These are phyloP conservation scores for Metschnikowia similis DNA, from an alignment of 805 yeast species.

Conservation along the genomic window DNA sequence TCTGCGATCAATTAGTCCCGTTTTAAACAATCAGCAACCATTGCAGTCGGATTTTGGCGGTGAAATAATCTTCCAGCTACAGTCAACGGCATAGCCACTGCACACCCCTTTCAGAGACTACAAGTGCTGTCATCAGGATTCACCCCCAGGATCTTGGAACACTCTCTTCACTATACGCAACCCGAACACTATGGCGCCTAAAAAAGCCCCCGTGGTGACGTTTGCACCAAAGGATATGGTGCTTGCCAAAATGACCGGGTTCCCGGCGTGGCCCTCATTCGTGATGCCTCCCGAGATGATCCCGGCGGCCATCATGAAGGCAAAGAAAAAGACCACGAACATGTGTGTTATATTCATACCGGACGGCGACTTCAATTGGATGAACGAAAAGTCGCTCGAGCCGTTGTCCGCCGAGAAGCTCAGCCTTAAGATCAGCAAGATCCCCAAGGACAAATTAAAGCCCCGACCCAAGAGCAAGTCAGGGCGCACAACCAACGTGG, in stretches of 20 bases:
- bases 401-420: constrained; percentile 28
- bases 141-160: too few species aligned
- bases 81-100: too few species aligned
- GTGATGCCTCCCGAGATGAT: constrained; percentile 39
- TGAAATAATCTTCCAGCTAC: too few species aligned
- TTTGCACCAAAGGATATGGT: constrained; percentile 37
- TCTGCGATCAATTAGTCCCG: too few species aligned
- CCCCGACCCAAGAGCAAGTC: constrained; percentile 18
- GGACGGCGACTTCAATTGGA: constrained; percentile 44
- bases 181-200: constrained; percentile 29
- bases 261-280: constrained; percentile 49
- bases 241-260: constrained; percentile 42
- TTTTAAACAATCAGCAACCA: too few species aligned
- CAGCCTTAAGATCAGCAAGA: constrained; percentile 24
- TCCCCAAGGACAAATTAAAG: constrained; percentile 24
- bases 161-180: too few species aligned
- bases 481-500: constrained; percentile 28
- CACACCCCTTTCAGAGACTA: too few species aligned
- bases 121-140: too few species aligned
- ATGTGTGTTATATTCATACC: constrained; percentile 44
- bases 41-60: too few species aligned
- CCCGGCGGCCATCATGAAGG: constrained; percentile 32
- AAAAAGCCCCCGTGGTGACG: constrained; percentile 17
- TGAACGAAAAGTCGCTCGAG: constrained; percentile 37
- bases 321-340: constrained; percentile 32